Evolutionary conservation across 768 basidiomycete species (phyloP), one percentile per base, ranked within the genome.

Genomic region (Tephrocybe sp.): DNA sequence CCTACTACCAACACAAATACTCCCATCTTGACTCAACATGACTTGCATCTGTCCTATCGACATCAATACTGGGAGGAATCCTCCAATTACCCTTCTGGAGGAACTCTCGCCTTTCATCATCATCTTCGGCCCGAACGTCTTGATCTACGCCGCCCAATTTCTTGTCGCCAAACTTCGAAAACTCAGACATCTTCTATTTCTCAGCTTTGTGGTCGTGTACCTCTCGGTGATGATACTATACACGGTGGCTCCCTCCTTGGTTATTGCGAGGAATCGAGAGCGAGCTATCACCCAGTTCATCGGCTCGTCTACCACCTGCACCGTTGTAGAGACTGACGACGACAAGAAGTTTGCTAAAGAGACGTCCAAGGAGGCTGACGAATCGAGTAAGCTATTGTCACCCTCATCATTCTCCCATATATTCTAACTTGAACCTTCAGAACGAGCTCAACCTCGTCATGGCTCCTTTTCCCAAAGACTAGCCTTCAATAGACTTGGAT

Each of bases 51-150:
- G 26, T 36, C n/a, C n/a, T n/a, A n/a, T n/a, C n/a, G n/a, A n/a
- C n/a, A n/a, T n/a, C n/a, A n/a, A n/a, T n/a, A n/a, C n/a, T n/a
- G n/a, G n/a, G n/a, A n/a, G n/a, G n/a, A n/a, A n/a, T n/a, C n/a
- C n/a, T n/a, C n/a, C n/a, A n/a, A n/a, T n/a, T 7, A 12, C 35
- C 9, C 20, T 49, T 32, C 14, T 49, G 23, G 53, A 54, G 26
- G 48, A 45, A 32, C 53, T 48, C 19, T 32, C 42, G 20, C 39
- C 53, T 7, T 40, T 54, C 43, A 40, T 49, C 43, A 0, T 45
- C 16, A 17, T 14, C 8, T 31, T 54, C 36, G 32, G 23, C 4
- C 35, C 26, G 7, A 7, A 26, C 7, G 26, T 26, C 7, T 4
- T 26, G 4, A 26, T 26, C 26, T 26, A 26, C 26, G 26, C 7